A percentile compares a stretch with the other conserved stretches of the same genome.
Evolutionary conservation across 768 basidiomycete genomes (phyloP).

Genomic region (Postia placenta): DNA sequence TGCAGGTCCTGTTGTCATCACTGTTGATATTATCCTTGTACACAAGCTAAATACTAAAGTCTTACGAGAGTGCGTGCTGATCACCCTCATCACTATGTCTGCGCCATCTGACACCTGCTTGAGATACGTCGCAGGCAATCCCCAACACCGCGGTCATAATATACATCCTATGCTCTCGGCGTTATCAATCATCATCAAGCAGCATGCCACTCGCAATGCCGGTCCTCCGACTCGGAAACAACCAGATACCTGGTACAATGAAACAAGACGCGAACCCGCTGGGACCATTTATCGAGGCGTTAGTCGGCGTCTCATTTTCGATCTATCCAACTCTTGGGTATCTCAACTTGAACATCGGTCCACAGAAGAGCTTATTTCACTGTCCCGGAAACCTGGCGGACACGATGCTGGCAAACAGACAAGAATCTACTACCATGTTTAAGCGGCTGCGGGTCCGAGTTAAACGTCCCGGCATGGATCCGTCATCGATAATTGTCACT

Average conservation of each 20-base stretch:
- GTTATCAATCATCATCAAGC: constrained; percentile 53
- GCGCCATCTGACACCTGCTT: constrained; percentile 24
- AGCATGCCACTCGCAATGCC: constrained; percentile 43
- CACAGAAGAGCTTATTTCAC: constrained; percentile 46
- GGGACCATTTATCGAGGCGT: constrained; percentile 33
- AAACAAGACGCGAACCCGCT: constrained; percentile 14
- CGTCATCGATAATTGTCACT: constrained; percentile 36
- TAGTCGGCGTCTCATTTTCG: constrained; percentile 43
- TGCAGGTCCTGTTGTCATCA: constrained; percentile 23
- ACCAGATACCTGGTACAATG: constrained; percentile 24
- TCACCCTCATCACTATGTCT: background rate
- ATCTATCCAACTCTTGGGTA: constrained; percentile 38
- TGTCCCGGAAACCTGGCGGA: constrained; percentile 56
- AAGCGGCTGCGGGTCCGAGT: constrained; percentile 49
- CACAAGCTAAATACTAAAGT: background rate
- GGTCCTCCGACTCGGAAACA: constrained; percentile 44
- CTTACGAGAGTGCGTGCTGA: background rate
- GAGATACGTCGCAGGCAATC: constrained; percentile 51
- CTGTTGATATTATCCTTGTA: background rate
- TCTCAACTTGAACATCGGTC: constrained; percentile 45
- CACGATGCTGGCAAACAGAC: constrained; percentile 42
- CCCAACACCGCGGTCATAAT: constrained; percentile 48
- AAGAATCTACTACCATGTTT: constrained; percentile 39
- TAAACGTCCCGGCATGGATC: constrained; percentile 45
- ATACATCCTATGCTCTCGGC: constrained; percentile 52